Base-by-base conservation (phyloP, 192 early-diverging fungal genomes). In the Coemansia furcata region DNA sequence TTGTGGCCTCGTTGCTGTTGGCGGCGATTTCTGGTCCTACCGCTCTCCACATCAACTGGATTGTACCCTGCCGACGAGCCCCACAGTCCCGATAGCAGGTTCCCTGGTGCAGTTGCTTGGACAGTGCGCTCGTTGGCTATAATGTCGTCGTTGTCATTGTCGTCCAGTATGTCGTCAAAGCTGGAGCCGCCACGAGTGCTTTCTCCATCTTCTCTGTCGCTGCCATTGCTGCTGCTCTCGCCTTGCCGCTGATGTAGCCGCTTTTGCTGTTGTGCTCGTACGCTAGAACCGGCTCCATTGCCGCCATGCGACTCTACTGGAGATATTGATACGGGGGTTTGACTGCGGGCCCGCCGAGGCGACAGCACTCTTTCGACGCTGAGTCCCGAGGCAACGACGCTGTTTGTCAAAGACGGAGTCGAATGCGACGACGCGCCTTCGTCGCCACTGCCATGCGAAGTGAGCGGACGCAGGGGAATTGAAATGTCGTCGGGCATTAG, bases 161-260 rank as follows among this genome's bases (percentile, higher is more conserved):
- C 62, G 33, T 58, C 55, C 36, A 69, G 32, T 9, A 69, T 69
- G 29, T 61, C 63, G 62, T 70, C 68, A 47, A 70, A 70, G 43
- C 68, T 70, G 1, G 68, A 49, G 4, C 30, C 60, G 14, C 50
- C 36, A 17, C 40, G 55, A 33, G 62, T 64, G 29, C 30, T 37
- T 10, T 32, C 52, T 39, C 47, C 39, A 1, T 46, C 19, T 43
- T 46, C 42, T 14, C 19, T 38, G 44, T 39, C 54, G 17, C 30
- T 32, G 6, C 35, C 30, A 17, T 40, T 33, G 36, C 44, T 44
- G 33, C 59, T 55, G 60, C 39, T 33, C 35, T 59, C 44, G 44
- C 30, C 43, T 30, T 23, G 49, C 47, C 30, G 30, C 19, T 37
- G 60, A 6, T 8, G 44, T 6, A 29, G 19, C 12, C 40, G 43